phyloP scores from a whole-genome alignment of 2,329 filamentous ascomycete species.

The Blastomyces emzantsi region DNA sequence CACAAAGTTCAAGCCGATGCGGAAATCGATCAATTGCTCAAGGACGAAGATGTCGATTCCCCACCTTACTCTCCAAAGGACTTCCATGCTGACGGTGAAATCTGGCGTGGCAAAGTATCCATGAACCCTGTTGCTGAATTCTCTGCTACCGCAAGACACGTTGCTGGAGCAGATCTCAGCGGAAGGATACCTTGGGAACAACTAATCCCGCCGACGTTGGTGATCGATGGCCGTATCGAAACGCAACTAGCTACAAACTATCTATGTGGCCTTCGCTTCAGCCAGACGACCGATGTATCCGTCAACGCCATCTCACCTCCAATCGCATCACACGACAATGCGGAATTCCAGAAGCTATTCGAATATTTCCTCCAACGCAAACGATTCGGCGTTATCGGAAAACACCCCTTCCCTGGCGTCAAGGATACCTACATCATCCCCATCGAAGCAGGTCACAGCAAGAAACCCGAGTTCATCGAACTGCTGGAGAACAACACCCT shows the following conservation, averaged over 20 bases:
- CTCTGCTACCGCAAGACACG: slow-evolving; percentile 65
- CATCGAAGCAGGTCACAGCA: slow-evolving; percentile 58
- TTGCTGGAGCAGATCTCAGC: slow-evolving; percentile 73
- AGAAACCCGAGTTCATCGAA: slow-evolving; percentile 75
- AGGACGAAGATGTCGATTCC: slow-evolving; percentile 71
- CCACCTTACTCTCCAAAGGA: slow-evolving; percentile 78
- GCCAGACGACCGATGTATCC: slow-evolving; percentile 70
- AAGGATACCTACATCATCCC: slow-evolving; percentile 89
- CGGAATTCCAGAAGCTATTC: slow-evolving; percentile 66
- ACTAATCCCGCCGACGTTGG: slow-evolving; percentile 58
- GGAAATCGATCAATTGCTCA: slow-evolving; percentile 80
- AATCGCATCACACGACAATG: slow-evolving; percentile 48
- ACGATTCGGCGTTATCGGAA: slow-evolving; percentile 78
- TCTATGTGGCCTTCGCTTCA: slow-evolving; percentile 76
- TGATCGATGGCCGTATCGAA: slow-evolving; percentile 62
- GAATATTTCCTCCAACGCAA: slow-evolving; percentile 77
- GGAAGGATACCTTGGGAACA: slow-evolving; percentile 61
- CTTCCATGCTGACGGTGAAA: slow-evolving; percentile 57
- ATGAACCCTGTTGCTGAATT: slow-evolving; percentile 75
- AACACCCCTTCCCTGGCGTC: slow-evolving; percentile 64
- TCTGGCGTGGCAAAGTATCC: slow-evolving; percentile 67
- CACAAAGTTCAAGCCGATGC: slow-evolving; percentile 56
- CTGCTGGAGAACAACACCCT: slow-evolving; percentile 79
- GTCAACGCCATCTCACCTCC: slow-evolving; percentile 63
- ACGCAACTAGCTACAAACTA: slow-evolving; percentile 81